Evolutionary conservation across 371 early-diverging fungal species (phyloP).

Genomic region (Mortierella sp.): DNA sequence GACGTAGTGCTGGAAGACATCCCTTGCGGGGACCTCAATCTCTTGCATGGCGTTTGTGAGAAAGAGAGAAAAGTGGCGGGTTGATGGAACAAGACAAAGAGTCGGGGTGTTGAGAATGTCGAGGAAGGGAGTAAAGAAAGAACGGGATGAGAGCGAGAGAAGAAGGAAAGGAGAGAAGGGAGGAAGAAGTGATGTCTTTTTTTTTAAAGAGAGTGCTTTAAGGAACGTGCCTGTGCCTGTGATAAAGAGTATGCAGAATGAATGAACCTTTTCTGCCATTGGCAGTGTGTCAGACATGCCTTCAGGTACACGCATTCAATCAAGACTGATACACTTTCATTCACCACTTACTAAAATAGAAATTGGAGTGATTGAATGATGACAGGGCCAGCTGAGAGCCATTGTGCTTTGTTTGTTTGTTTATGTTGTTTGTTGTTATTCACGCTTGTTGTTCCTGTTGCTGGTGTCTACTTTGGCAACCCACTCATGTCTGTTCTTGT

Average conservation of each 20-base stretch:
- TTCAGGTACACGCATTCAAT: neutral
- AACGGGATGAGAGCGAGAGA: neutral
- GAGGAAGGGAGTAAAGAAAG: neutral
- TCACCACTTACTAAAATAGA: neutral
- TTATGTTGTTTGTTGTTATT: neutral
- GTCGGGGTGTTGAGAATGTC: neutral
- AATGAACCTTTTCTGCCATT: neutral
- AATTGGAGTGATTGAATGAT: neutral
- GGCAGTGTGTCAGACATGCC: constrained; percentile 1
- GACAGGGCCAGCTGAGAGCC: constrained; percentile 13
- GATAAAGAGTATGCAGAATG: neutral
- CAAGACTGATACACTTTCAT: neutral
- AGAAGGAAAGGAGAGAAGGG: neutral
- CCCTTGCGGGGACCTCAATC: constrained; percentile 85
- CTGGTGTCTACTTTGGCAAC: constrained; percentile 4
- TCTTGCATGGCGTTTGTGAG: constrained; percentile 75
- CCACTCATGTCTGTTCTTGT: neutral
- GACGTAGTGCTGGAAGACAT: constrained; percentile 89
- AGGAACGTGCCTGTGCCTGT: neutral
- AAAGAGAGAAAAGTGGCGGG: neutral
- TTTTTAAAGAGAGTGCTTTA: neutral
- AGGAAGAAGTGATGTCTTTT: neutral
- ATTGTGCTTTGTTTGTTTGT: neutral
- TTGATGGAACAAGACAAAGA: neutral
- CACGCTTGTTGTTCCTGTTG: neutral